Evolutionary conservation across 768 basidiomycete genomes (phyloP).

Genomic region (Russula virescens): DNA sequence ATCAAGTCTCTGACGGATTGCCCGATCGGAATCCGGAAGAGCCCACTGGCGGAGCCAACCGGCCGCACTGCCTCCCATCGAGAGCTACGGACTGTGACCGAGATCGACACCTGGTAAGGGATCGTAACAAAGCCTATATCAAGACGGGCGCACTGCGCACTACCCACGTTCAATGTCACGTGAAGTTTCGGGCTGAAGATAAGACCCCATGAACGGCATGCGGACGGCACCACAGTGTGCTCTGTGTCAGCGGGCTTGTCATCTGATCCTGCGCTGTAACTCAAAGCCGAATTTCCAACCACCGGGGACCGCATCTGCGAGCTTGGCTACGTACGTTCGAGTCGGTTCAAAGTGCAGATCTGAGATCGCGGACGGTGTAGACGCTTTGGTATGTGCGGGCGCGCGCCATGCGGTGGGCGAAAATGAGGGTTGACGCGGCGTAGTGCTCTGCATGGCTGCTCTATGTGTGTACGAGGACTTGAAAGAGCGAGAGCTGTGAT

Average conservation of each 20-base stretch:
- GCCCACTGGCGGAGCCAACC: slow-evolving; percentile 16
- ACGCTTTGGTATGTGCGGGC: background rate
- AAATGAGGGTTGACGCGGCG: background rate
- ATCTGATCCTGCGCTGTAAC: slow-evolving; percentile 64
- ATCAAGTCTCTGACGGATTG: background rate
- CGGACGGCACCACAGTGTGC: slow-evolving; percentile 52
- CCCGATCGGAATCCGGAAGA: background rate
- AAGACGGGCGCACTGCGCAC: slow-evolving; percentile 13
- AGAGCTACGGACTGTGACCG: background rate
- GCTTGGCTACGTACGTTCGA: slow-evolving; percentile 60
- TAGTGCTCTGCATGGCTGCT: background rate
- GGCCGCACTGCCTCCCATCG: slow-evolving; percentile 7
- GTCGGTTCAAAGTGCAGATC: slow-evolving; percentile 74
- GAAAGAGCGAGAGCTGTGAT: slow-evolving; percentile 20
- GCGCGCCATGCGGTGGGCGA: background rate
- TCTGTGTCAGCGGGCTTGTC: slow-evolving; percentile 61
- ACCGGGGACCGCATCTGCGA: slow-evolving; percentile 46
- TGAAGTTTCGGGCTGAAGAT: background rate
- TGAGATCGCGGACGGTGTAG: slow-evolving; percentile 42
- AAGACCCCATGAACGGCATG: background rate
- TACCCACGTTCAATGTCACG: slow-evolving; percentile 1
- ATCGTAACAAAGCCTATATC: slow-evolving; percentile 3
- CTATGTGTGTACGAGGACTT: too few relatives aligned
- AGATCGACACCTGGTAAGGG: background rate
- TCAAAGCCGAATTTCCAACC: slow-evolving; percentile 55